A percentile compares a stretch with the other conserved stretches of the same genome.
phyloP scores from a whole-genome alignment of 2,329 filamentous ascomycete genomes.

The Sordariomycetes sp. region DNA sequence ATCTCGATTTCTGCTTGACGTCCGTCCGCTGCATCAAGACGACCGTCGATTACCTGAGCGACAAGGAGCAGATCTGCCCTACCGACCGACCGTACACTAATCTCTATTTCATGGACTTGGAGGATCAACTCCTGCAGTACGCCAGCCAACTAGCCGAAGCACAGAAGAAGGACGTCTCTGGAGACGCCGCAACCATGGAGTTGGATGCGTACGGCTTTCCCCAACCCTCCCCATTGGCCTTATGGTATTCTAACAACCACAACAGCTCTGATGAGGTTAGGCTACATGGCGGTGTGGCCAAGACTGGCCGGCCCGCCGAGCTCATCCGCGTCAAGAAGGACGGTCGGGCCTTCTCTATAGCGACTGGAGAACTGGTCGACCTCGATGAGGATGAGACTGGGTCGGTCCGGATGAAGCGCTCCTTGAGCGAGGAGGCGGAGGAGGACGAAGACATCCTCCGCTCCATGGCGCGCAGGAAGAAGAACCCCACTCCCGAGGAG shows the following conservation, averaged over 20 bases:
- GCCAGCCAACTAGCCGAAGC: slow-evolving; percentile 71
- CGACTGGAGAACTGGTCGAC: slow-evolving; percentile 56
- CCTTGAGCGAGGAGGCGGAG: slow-evolving; percentile 56
- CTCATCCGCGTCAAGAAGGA: slow-evolving; percentile 74
- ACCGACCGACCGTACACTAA: slow-evolving; percentile 86
- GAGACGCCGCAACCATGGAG: slow-evolving; percentile 47
- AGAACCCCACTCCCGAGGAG: slow-evolving; percentile 79
- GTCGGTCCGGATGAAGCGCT: slow-evolving; percentile 50
- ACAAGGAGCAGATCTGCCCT: slow-evolving; percentile 75
- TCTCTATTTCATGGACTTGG: slow-evolving; percentile 93
- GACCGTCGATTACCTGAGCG: slow-evolving; percentile 75
- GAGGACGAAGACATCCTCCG: slow-evolving; percentile 77
- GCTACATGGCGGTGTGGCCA: slow-evolving; percentile 69
- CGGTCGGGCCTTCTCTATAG: slow-evolving; percentile 69
- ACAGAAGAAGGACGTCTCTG: slow-evolving; percentile 43
- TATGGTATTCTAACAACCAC: slow-evolving; percentile 14
- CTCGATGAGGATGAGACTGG: slow-evolving; percentile 29
- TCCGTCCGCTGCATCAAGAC: slow-evolving; percentile 85
- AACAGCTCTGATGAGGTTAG: slow-evolving; percentile 55
- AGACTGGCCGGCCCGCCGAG: slow-evolving; percentile 75
- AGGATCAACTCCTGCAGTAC: slow-evolving; percentile 87
- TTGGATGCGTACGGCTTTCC: slow-evolving; percentile 13
- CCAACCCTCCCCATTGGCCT: slow-evolving; percentile 6
- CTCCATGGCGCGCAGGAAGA: slow-evolving; percentile 93
- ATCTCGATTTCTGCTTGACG: slow-evolving; percentile 81